Evolutionary conservation across 148 eudicot species (phyloP).

Genomic region (Suaeda aralocaspica): DNA sequence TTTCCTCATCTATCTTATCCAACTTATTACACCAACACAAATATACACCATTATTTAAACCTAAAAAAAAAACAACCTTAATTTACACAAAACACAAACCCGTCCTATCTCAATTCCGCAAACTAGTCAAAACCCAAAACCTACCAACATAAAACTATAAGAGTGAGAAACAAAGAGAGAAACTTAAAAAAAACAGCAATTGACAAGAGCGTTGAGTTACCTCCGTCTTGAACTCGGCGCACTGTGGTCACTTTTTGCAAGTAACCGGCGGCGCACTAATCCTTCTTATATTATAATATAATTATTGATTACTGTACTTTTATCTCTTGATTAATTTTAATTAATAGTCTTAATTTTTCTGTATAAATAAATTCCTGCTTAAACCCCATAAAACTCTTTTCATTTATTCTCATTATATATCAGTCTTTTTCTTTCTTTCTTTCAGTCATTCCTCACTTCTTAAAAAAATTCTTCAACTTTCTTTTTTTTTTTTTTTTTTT

Average conservation of each 20-base stretch:
- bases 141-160: background rate
- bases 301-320: background rate
- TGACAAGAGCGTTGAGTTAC: background rate
- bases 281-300: background rate
- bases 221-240: slow-evolving; percentile 17
- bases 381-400: slow-evolving; percentile 16
- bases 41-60: too few relatives aligned
- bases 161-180: background rate
- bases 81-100: too few relatives aligned
- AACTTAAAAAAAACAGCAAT: too few relatives aligned
- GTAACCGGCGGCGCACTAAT: slow-evolving; percentile 28
- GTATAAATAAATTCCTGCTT: background rate
- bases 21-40: too few relatives aligned
- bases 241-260: slow-evolving; percentile 12
- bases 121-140: too few relatives aligned
- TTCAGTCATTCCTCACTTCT: background rate
- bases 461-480: slow-evolving; percentile 8
- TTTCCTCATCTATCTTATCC: too few relatives aligned
- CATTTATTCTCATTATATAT: too few relatives aligned
- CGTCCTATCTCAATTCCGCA: too few relatives aligned
- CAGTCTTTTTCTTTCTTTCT: too few relatives aligned
- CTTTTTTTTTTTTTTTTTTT: background rate
- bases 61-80: background rate
- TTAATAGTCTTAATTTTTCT: background rate
- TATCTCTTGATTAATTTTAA: background rate